Evolutionary conservation across 805 yeast genomes (phyloP).

Genomic region (Wickerhamomyces xylosicus): DNA sequence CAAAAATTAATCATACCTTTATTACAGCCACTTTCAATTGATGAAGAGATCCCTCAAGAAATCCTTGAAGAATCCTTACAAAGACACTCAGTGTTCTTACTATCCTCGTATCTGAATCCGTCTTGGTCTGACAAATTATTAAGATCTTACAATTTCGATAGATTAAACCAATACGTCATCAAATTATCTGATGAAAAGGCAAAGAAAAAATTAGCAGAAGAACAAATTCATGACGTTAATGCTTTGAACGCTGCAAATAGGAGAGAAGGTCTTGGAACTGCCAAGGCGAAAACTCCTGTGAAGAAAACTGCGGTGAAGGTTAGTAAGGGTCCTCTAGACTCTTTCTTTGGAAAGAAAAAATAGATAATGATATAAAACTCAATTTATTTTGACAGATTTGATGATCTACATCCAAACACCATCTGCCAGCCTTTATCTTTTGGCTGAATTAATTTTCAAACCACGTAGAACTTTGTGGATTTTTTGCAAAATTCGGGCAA

Average conservation of each 20-base stretch:
- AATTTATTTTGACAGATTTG: too few species aligned
- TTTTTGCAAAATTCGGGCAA: too few species aligned
- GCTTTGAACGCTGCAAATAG: constrained; percentile 12
- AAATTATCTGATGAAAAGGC: constrained; percentile 10
- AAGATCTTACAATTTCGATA: constrained; percentile 22
- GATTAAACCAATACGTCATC: constrained; percentile 20
- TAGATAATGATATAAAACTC: too few species aligned
- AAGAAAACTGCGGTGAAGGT: constrained; percentile 35
- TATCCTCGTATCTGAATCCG: constrained; percentile 33
- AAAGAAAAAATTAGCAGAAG: constrained; percentile 21
- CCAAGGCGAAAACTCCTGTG: constrained; percentile 15
- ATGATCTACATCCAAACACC: too few species aligned
- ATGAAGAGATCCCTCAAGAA: constrained; percentile 23
- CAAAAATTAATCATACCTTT: constrained; percentile 16
- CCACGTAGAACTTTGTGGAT: too few species aligned
- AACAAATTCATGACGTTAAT: constrained; percentile 21
- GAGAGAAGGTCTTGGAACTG: constrained; percentile 2
- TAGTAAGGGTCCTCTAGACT: constrained; percentile 63
- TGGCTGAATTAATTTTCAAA: too few species aligned
- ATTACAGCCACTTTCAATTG: constrained; percentile 20
- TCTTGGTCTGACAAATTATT: constrained; percentile 13
- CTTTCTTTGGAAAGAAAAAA: constrained; percentile 36
- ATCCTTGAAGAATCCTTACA: constrained; percentile 26
- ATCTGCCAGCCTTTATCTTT: too few species aligned
- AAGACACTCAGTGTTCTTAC: constrained; percentile 34